Base-by-base conservation (phyloP, 176 grass and related monocot species). In the Triticum turgidum region DNA sequence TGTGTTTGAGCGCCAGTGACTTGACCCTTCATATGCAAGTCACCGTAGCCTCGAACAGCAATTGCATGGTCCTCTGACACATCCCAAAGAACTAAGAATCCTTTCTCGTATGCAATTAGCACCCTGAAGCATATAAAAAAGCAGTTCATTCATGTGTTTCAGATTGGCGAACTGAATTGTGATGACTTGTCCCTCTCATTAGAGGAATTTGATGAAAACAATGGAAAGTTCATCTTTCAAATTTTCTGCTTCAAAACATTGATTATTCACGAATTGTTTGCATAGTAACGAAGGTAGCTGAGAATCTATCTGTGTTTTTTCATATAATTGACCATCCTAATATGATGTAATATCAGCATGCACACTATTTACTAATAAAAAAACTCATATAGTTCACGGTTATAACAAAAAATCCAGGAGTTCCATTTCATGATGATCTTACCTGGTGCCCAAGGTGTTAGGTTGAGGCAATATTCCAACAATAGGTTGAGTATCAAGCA, bases 1-100 rank as follows among this genome's bases (percentile, higher is more conserved):
- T 78, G 80, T 27, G 39, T 78, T 34, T 54, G 80, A 84, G 80
- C 79, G 83, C 69, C 83, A 70, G 35, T 66, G 42, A 59, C 65
- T 62, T 86, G 85, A 84, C 38, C 77, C 41, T 95, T 97, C 79
- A 93, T 86, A 34, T 87, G 89, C 34, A 92, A 78, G 83, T 90
- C 73, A 14, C 85, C 84, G 38, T 89, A 80, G 69, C 96, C 93
- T 79, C 91, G 84, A 51, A 92, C 63, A 78, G 84, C 67, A 89
- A 90, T 63, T 76, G 85, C 91, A 65, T 65, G 25, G 84, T 90
- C 70, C 84, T 91, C 88, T 4, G 90, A 79, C 84, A 94, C 88
- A 87, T 98, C 96, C 96, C 96, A 98, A 71, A 98, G 91, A 93
- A 98, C 86, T 79, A 98, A 84, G 45, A 95, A 58, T 70, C 91